A percentile compares a stretch with the other conserved stretches of the same genome.
Evolutionary conservation across 2,329 filamentous ascomycete species (phyloP).

Genomic region (Aspergillus puulaauensis): DNA sequence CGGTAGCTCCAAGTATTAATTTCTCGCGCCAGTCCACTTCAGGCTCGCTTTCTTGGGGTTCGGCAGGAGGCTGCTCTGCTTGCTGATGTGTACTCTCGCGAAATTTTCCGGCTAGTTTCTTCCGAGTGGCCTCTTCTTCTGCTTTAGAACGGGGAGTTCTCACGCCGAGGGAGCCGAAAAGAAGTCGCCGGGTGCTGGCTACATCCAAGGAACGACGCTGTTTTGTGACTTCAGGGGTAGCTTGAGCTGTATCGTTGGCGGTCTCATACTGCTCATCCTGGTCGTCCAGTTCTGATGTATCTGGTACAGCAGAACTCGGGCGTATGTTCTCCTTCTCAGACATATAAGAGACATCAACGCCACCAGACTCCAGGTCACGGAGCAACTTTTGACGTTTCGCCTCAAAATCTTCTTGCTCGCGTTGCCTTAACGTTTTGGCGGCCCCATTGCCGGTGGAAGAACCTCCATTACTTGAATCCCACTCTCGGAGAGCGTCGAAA

Average conservation of each 20-base stretch:
- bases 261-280: conserved; percentile 11
- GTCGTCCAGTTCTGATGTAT: conserved; percentile 10
- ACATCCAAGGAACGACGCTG: conserved; percentile 53
- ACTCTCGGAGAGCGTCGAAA: conserved; percentile 47
- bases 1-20: conserved; percentile 74
- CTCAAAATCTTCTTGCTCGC: conserved; percentile 49
- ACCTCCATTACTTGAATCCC: conserved; percentile 30
- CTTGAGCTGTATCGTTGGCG: conserved; percentile 11
- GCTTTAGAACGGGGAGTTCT: conserved; percentile 66
- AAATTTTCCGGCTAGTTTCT: conserved; percentile 59
- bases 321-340: conserved; percentile 33
- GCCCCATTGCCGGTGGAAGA: conserved; percentile 23
- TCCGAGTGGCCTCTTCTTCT: conserved; percentile 64
- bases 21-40: conserved; percentile 70
- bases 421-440: conserved; percentile 14
- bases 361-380: conserved; percentile 52
- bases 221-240: conserved; percentile 20
- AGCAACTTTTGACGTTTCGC: conserved; percentile 53
- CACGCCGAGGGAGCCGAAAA: conserved; percentile 72
- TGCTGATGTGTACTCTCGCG: conserved; percentile 31
- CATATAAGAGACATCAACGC: conserved; percentile 47
- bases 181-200: conserved; percentile 63
- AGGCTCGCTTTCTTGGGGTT: conserved; percentile 45
- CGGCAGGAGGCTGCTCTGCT: conserved; percentile 21
- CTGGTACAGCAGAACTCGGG: conserved; percentile 14